Base-by-base conservation (phyloP, 164 flowering plant species). In the Cinnamomum micranthum region DNA sequence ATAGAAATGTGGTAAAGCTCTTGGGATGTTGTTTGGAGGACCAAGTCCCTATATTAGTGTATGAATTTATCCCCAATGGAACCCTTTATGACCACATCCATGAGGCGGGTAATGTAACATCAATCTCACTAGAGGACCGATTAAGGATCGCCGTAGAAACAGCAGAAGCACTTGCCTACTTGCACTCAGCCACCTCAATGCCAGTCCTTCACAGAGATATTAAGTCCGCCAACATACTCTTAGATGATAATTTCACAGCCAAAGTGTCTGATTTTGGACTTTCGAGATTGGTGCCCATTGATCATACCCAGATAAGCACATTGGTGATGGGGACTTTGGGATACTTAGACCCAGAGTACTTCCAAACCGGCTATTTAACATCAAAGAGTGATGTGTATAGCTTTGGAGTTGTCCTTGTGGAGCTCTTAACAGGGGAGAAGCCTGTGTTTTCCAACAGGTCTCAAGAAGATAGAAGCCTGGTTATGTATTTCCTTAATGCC, bases 121-220 rank as follows among this genome's bases (percentile, higher is more conserved):
- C 80, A 68, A 67, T 82, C 4, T 74, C 82, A 1, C 83, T 73
- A 83, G 74, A 69, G 3, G 35, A 76, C 65, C 75, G 83, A 4
- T 14, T 83, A 50, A 64, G 84, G 58, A 83, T 85, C 10, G 88
- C 89, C 0, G 33, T 79, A 55, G 89, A 84, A 72, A 75, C 81
- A 4, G 90, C 90, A 0, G 84, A 74, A 13, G 90, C 81, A 0
- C 73, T 85, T 7, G 69, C 86, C 5, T 85, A 85, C 67, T 62
- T 88, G 25, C 91, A 85, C 52, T 84, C 83, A 6, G 81, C 82
- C 10, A 81, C 88, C 52, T 80, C 82, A 0, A 64, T 70, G 20
- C 86, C 87, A 0, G 80, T 86, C 20, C 58, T 81, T 23, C 89
- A 86, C 60, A 75, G 89, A 65, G 89, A 86, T 51, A 63, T 85